phyloP scores from a whole-genome alignment of 2,329 filamentous ascomycete genomes.

The Colletotrichum brevisporum region DNA sequence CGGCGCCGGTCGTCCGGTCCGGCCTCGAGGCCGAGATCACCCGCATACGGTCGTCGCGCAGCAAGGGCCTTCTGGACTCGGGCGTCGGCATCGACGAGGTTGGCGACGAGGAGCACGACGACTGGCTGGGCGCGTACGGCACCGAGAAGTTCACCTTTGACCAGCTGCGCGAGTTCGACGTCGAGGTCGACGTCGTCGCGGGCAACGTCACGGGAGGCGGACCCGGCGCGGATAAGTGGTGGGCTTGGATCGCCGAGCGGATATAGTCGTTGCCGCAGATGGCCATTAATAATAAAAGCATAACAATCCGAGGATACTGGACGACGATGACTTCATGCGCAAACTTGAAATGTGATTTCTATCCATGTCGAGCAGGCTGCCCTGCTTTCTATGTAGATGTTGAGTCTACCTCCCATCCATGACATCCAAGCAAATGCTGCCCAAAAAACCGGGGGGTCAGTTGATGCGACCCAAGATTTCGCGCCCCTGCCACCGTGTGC shows the following conservation, averaged over 20 bases:
- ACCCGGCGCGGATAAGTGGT: constrained; percentile 86
- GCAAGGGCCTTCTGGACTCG: constrained; percentile 86
- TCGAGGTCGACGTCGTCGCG: constrained; percentile 82
- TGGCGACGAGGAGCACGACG: constrained; percentile 79
- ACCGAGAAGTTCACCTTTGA: constrained; percentile 83
- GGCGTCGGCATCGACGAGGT: constrained; percentile 77
- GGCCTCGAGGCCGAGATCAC: constrained; percentile 86
- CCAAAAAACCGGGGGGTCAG: constrained; percentile 32
- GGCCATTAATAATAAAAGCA: constrained; percentile 34
- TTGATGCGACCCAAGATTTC: constrained; percentile 41
- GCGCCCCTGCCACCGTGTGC: constrained; percentile 19
- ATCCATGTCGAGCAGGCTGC: constrained; percentile 26
- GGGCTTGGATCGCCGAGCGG: constrained; percentile 87
- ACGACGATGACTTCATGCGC: background rate
- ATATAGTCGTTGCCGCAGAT: constrained; percentile 16
- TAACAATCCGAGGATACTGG: background rate
- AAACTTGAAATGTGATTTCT: constrained; percentile 19
- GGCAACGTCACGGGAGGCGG: constrained; percentile 79
- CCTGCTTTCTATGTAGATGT: constrained; percentile 51
- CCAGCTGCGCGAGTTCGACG: constrained; percentile 86
- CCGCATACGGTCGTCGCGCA: constrained; percentile 81
- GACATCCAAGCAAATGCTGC: constrained; percentile 29
- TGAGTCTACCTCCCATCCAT: constrained; percentile 55
- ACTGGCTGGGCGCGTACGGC: constrained; percentile 86
- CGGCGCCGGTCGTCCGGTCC: constrained; percentile 80